Percentiles rank a stretch among this genome's conserved stretches.
Evolutionary conservation across 768 basidiomycete genomes (phyloP).

Genomic region (Crassisporium funariophilum): DNA sequence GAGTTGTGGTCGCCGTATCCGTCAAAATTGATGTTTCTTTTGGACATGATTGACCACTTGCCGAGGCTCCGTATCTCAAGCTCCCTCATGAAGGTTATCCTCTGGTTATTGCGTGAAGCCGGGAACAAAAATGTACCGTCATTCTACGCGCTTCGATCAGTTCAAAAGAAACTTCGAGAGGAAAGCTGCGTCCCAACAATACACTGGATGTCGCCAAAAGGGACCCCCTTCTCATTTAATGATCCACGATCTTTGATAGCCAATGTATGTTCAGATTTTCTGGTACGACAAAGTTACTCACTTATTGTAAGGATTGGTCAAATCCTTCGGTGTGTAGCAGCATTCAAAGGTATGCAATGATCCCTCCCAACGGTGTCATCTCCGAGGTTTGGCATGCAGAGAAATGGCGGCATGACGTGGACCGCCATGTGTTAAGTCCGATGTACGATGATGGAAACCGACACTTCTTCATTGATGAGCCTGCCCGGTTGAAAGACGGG

Average conservation of each 20-base stretch:
- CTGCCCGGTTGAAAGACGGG: conserved; percentile 12
- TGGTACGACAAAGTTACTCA: background rate
- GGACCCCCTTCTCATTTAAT: conserved; percentile 34
- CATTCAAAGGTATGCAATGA: conserved; percentile 26
- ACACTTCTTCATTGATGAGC: conserved; percentile 26
- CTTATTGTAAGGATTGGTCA: background rate
- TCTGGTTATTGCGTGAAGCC: background rate
- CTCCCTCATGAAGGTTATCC: background rate
- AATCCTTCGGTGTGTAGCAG: conserved; percentile 3
- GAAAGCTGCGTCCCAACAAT: conserved; percentile 21
- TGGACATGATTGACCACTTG: background rate
- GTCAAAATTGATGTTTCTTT: background rate
- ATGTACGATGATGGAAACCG: conserved; percentile 24
- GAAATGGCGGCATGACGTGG: conserved; percentile 24
- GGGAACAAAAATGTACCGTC: background rate
- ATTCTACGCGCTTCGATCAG: conserved; percentile 15
- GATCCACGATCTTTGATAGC: conserved; percentile 26
- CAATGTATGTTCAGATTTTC: conserved; percentile 19
- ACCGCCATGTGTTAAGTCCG: conserved; percentile 21
- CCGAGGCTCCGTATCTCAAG: background rate
- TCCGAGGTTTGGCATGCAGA: conserved; percentile 31
- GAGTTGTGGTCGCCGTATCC: background rate
- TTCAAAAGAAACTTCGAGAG: conserved; percentile 20
- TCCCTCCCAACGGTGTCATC: conserved; percentile 20
- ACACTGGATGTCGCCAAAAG: conserved; percentile 22